Base-by-base conservation (phyloP, 2,329 filamentous ascomycete species). In the Exophiala sideris region DNA sequence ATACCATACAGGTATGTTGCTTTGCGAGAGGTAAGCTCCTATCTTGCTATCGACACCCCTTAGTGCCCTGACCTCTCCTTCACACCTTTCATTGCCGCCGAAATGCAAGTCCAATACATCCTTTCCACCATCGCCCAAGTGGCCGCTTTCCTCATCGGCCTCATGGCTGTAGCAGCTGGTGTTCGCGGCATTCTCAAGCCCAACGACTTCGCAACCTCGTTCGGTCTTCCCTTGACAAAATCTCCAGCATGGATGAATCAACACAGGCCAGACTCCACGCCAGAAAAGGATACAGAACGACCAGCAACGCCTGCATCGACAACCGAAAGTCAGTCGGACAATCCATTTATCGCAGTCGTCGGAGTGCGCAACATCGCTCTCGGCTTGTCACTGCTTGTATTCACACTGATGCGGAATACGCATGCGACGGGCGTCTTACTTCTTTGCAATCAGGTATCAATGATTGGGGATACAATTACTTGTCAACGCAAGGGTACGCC, bases 141-240 rank as follows among this genome's bases (percentile, higher is more conserved):
- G n/a, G 41, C 41, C 14, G 29, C 41, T 20, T 11, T 44, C n/a
- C 12, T 44, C 6, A 20, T 44, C 21, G 41, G 18, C 3, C 9
- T 44, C 2, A 32, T 44, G 3, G 21, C 41, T 24, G 29, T 14
- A 72, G 48, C 39, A n/a, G 40, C 40, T 12, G 39, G 48, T 3
- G 38, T 45, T 6, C 39, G 48, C 7, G 33, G 18, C 12, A 35
- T 50, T 5, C 24, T 42, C 3, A 21, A 35, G 7, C 39, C 45
- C 8, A 18, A 24, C 21, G 34, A 36, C 12, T 48, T 49, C 18
- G 35, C 45, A 20, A 39, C 33, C 42, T 18, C 40, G 4, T 53
- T 53, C 34, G 45, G 50, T 10, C 40, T 50, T 16, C 48, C 48
- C 12, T 20, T 21, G 11, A n/a, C 47, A 35, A 11, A 2, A 7